phyloP scores from a whole-genome alignment of 2,329 filamentous ascomycete species.

The Rhexocercosporidium sp. region DNA sequence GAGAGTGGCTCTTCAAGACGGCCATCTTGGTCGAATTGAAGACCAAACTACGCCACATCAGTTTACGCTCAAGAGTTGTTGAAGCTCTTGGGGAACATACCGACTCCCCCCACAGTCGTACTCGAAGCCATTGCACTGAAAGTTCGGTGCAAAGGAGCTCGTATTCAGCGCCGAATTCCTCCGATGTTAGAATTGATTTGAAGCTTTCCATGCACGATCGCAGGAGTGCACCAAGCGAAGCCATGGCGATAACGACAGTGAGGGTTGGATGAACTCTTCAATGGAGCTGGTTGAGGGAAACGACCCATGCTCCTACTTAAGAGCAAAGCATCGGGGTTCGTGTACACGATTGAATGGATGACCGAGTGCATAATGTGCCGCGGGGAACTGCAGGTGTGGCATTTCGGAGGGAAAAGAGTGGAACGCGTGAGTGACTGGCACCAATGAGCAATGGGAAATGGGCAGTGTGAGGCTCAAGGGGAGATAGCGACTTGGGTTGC shows the following conservation, averaged over 20 bases:
- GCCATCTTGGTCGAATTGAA: slow-evolving; percentile 22
- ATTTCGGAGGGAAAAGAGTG: not conserved
- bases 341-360: slow-evolving; percentile 4
- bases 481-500: slow-evolving; percentile 2
- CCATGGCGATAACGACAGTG: slow-evolving; percentile 22
- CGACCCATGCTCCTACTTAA: not conserved
- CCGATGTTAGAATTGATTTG: slow-evolving; percentile 28
- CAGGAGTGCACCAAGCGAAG: slow-evolving; percentile 23
- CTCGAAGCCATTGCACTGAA: slow-evolving; percentile 31
- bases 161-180: slow-evolving; percentile 34
- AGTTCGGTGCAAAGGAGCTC: slow-evolving; percentile 35
- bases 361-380: not conserved
- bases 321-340: not conserved
- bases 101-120: slow-evolving; percentile 35
- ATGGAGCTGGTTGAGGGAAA: not conserved
- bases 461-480: not conserved
- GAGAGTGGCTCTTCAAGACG: slow-evolving; percentile 23
- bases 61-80: not conserved
- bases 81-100: slow-evolving; percentile 17
- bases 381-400: slow-evolving; percentile 8
- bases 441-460: slow-evolving; percentile 4
- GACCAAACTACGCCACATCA: slow-evolving; percentile 25
- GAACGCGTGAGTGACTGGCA: slow-evolving; percentile 1
- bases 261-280: not conserved
- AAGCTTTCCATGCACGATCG: slow-evolving; percentile 23